A percentile compares a stretch with the other conserved stretches of the same genome.
Evolutionary conservation across 2,329 filamentous ascomycete species (phyloP).

Genomic region (Pseudogymnoascus sp.): DNA sequence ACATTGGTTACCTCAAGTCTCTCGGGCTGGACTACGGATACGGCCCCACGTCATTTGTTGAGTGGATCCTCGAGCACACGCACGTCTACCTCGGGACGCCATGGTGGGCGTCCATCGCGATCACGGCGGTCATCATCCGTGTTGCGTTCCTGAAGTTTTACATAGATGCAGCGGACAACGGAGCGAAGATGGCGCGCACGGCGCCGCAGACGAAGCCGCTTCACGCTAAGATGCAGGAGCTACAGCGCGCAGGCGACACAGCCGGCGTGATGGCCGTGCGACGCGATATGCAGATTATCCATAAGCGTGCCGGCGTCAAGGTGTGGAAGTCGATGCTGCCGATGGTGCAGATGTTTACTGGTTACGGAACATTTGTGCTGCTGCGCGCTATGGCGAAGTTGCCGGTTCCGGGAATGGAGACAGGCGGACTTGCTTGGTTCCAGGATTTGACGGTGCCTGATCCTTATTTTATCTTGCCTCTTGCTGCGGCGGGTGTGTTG

Average conservation of each 20-base stretch:
- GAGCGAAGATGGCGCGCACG: constrained; percentile 54
- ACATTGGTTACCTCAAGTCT: constrained; percentile 72
- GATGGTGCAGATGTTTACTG: constrained; percentile 59
- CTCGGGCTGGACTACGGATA: constrained; percentile 83
- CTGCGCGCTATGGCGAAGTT: constrained; percentile 65
- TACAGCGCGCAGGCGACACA: constrained; percentile 35
- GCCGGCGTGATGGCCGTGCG: constrained; percentile 38
- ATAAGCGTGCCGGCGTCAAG: constrained; percentile 47
- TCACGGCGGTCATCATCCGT: constrained; percentile 58
- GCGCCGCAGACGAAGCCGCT: constrained; percentile 48
- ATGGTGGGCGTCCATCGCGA: constrained; percentile 72
- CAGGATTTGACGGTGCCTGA: constrained; percentile 67
- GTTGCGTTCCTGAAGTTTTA: constrained; percentile 57
- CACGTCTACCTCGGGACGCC: constrained; percentile 68
- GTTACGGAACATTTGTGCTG: constrained; percentile 73
- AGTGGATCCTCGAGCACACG: constrained; percentile 73
- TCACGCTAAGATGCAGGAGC: constrained; percentile 43
- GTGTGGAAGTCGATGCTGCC: constrained; percentile 44
- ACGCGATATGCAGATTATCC: constrained; percentile 41
- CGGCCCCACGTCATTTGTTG: constrained; percentile 65
- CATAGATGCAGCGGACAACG: constrained; percentile 51
- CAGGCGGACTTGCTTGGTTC: constrained; percentile 70
- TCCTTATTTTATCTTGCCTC: constrained; percentile 68
- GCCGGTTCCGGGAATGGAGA: constrained; percentile 71
- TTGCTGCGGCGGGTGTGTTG: constrained; percentile 52